Base-by-base conservation (phyloP, 805 yeast species). In the Naumovozyma dairenensis region DNA sequence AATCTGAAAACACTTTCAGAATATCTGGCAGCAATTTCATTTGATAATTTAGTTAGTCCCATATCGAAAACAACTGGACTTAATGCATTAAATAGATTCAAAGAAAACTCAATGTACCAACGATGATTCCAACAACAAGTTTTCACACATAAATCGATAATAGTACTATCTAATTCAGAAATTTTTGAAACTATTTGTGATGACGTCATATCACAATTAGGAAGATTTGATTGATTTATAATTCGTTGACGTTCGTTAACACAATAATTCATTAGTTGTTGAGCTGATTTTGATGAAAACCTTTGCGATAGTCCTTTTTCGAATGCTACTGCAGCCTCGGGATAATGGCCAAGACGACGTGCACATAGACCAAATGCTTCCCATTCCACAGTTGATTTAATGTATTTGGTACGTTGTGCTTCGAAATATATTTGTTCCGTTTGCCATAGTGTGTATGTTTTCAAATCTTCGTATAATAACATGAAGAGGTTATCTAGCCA, bases 91-190 rank as follows among this genome's bases (percentile, higher is more conserved):
- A 77, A 52, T 31, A 85, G 63, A 31, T 65, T 64, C 15, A 93
- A 82, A 6, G 93, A 77, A 52, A 86, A 89, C 44, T 89, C 96
- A 43, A 78, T 72, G 61, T 89, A 93, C 98, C 98, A 92, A 52
- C 98, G 74, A 58, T 87, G 96, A 53, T 85, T 81, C 96, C 97
- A 93, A n/a, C 92, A 94, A n/a, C 80, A 63, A 34, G 92, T 63
- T 48, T 80, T 81, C 22, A 87, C 83, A 36, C 77, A 60, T 16
- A 79, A 62, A 37, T 80, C 85, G 38, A 87, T 64, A 9, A 84
- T 73, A 42, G 68, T 65, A 32, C 67, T 71, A 49, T 77, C 74
- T n/a, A 55, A 35, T 16, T 48, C 57, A 22, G 48, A 44, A 8
- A 53, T 37, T 24, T 49, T 44, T 6, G 46, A 57, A 40, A 53